Evolutionary conservation across 371 early-diverging fungal species (phyloP), one percentile per base, ranked within the genome.

Genomic region (Mucor velutinosus): DNA sequence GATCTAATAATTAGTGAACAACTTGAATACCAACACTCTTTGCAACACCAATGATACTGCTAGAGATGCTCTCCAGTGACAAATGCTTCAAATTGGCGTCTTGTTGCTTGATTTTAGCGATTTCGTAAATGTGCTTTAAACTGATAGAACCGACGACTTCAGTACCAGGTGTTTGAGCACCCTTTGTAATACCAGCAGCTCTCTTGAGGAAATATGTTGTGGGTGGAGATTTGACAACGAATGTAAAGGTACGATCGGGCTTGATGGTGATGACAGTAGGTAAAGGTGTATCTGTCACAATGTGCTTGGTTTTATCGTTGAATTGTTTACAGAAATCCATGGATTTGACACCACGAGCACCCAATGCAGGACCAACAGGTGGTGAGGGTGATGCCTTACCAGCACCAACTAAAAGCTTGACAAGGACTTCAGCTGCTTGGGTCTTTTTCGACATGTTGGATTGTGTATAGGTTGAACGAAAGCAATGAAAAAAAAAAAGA

Each of bases 321-420:
- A 99, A 99, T 76, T 92, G 93, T 80, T 97, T 97, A 86, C 96
- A 96, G 77, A 99, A 99, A 76, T 99, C 99, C 87, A 98, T 97
- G n/a, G 96, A 89, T 78, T 97, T 98, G 60, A 99, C 92, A 77
- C 99, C 99, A 61, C 95, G 90, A 69, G 95, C 96, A 80, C 99
- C 99, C 25, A 99, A 88, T 4, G 97, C 97, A 56, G 99, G 98
- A 47, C 99, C 98, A 30, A 98, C 93, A 17, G 99, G 97, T 5
- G 97, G 97, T 37, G 94, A 87, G 5, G 98, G 98, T n/a, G 95
- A 92, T 7, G 97, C 97, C 79, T 97, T 93, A 60, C 92, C 95
- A 1, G 96, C 95, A 21, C 92, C 89, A 17, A 96, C 91, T 41
- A 93, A 75, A 39, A 93, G 80, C 59, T 85, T 84, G 37, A 91